Base-by-base conservation (phyloP, 805 yeast genomes). In the Suhomyces sp. region DNA sequence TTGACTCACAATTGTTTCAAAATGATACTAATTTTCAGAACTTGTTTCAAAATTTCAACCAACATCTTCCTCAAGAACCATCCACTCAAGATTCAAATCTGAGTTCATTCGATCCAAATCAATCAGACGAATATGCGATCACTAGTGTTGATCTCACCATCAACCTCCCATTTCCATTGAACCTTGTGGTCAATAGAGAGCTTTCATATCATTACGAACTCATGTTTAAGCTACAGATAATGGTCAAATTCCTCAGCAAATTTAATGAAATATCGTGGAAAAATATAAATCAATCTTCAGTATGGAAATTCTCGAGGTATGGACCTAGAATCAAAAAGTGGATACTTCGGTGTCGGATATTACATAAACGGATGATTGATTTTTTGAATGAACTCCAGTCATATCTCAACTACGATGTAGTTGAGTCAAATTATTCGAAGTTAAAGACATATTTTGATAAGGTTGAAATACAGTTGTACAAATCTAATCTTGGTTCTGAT, bases 101-200 rank as follows among this genome's bases (percentile, higher is more conserved):
- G 16, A 21, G 28, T 21, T 7, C 13, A 9, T 18, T 28, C 16
- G 44, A 40, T 22, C 44, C 32, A 15, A 42, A 44, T 36, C 44
- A 41, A 13, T 35, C 38, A n/a, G 46, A 44, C 22, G 53, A 65
- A 19, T 68, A 66, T 29, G 51, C 77, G 2, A 65, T 82, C 2
- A 66, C 79, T 30, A 72, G 73, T 33, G 54, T 83, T 8, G 76
- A 74, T 39, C 58, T 83, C 28, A 78, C 80, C 26, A 40, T 81
- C 6, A 58, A 70, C n/a, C 57, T 90, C 15, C 96, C 97, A 3
- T 93, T 87, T 53, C 99, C 99, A 0, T 60, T 88, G 31, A 88
- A 88, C 50, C 66, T 91, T 17, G 68, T 93, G 1, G 63, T 88
- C 1, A 78, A 84, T 12, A 75, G 80, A 36, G 82, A 88, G 11